Base-by-base conservation (phyloP, 306 rosid genomes). In the Mimosa pudica region DNA sequence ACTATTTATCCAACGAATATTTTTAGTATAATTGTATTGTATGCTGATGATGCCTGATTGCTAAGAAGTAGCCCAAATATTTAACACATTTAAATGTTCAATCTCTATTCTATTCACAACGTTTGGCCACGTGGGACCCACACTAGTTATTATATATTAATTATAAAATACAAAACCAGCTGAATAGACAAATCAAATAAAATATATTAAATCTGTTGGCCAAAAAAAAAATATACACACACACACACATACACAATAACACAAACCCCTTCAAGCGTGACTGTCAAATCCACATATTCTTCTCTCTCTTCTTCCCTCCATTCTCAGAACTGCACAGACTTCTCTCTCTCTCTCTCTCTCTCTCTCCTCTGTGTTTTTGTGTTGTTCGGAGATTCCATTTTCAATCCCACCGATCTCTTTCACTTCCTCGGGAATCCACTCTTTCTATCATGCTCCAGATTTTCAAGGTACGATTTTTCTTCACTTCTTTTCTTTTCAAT, bases 201-300 rank as follows among this genome's bases (percentile, higher is more conserved):
- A 38, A 38, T 38, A 38, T 24, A 24, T 24, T 24, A 24, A 24
- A 24, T 24, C 54, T 68, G 54, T 35, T 77, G 76, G 30, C 30
- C 30, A 24, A 86, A 84, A 80, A 80, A 86, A 84, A 77, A 80
- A 13, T 3, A 79, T 75, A 24, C 30, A 24, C 30, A 24, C 30
- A 24, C 65, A 10, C 36, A 6, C 62, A 24, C 14, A 18, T 10
- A 60, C 36, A 20, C 14, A 24, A 24, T 24, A 24, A 24, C 30
- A 24, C 30, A 24, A 8, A 24, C 7, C 65, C 16, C 16, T 83
- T 90, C 87, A 35, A 44, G 97, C 86, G 93, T 90, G 97, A 92
- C 93, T 91, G 95, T 92, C 95, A 92, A 95, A 92, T 95, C 98
- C 90, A 82, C 94, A 89, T 92, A 89, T 87, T 91, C 93, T 90